Evolutionary conservation across 805 yeast species (phyloP).

Genomic region (baker's yeast (Saccharomyces cerevisiae)): DNA sequence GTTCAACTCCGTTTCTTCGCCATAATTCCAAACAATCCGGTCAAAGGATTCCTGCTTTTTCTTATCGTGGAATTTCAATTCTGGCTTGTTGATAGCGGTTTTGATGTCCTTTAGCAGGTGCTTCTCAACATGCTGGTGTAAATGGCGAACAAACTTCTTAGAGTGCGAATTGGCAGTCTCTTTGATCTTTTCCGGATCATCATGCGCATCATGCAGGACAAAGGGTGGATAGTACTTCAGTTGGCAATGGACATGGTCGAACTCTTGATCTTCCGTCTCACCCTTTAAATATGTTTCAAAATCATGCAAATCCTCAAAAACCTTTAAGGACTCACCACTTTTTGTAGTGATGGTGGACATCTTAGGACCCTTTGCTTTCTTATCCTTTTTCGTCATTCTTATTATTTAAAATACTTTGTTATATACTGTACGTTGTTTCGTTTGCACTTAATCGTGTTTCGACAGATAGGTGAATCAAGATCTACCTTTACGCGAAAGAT

Average conservation of each 20-base stretch:
- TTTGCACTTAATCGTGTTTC: neutral
- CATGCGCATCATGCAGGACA: constrained; percentile 55
- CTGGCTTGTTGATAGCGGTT: constrained; percentile 46
- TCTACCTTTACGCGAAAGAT: neutral
- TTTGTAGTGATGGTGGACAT: constrained; percentile 22
- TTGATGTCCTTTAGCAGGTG: constrained; percentile 62
- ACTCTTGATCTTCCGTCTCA: constrained; percentile 71
- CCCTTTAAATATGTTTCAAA: constrained; percentile 60
- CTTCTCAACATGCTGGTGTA: constrained; percentile 66
- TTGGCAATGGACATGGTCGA: constrained; percentile 59
- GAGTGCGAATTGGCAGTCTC: constrained; percentile 65
- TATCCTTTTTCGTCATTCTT: constrained; percentile 24
- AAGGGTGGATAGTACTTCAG: constrained; percentile 68
- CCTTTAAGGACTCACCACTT: constrained; percentile 26
- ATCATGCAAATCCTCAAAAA: constrained; percentile 53
- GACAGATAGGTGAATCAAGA: neutral
- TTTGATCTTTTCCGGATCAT: constrained; percentile 62
- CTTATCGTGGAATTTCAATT: constrained; percentile 43
- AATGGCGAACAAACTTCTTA: constrained; percentile 61
- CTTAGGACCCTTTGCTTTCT: constrained; percentile 26
- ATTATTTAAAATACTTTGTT: neutral
- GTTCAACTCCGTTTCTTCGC: constrained; percentile 50
- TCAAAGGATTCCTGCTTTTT: constrained; percentile 41
- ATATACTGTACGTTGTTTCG: neutral
- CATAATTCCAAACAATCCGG: constrained; percentile 53